Evolutionary conservation across 345 rosid species (phyloP).

Genomic region (Toxicodendron radicans): DNA sequence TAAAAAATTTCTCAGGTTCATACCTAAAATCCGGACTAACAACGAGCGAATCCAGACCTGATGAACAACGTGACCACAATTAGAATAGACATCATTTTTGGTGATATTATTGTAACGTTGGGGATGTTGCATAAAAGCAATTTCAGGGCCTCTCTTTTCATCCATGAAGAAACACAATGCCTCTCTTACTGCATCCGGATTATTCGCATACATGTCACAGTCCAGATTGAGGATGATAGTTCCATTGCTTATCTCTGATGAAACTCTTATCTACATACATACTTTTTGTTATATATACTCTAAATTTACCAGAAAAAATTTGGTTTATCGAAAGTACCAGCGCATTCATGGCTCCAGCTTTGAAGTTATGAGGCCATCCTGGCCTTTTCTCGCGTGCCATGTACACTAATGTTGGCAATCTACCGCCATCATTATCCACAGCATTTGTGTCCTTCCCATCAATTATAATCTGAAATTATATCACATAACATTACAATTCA

Average conservation of each 20-base stretch:
- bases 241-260: constrained; percentile 46
- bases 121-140: constrained; percentile 43
- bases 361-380: constrained; percentile 38
- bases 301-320: neutral
- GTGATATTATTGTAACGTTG: constrained; percentile 36
- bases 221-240: constrained; percentile 40
- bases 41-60: constrained; percentile 20
- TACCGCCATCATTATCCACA: constrained; percentile 33
- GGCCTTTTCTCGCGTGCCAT: constrained; percentile 50
- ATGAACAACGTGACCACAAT: constrained; percentile 1
- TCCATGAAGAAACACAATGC: constrained; percentile 58
- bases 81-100: constrained; percentile 36
- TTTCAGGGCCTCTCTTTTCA: constrained; percentile 37
- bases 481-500: neutral
- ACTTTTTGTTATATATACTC: neutral
- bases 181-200: constrained; percentile 38
- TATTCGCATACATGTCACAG: constrained; percentile 57
- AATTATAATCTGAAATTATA: constrained; percentile 21
- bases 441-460: constrained; percentile 29
- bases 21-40: too few species aligned
- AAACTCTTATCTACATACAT: constrained; percentile 46
- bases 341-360: constrained; percentile 61
- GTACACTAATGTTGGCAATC: constrained; percentile 45
- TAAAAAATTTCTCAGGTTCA: too few species aligned
- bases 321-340: constrained; percentile 27